phyloP scores from a whole-genome alignment of 2,329 filamentous ascomycete genomes.

The Fusarium setosum region DNA sequence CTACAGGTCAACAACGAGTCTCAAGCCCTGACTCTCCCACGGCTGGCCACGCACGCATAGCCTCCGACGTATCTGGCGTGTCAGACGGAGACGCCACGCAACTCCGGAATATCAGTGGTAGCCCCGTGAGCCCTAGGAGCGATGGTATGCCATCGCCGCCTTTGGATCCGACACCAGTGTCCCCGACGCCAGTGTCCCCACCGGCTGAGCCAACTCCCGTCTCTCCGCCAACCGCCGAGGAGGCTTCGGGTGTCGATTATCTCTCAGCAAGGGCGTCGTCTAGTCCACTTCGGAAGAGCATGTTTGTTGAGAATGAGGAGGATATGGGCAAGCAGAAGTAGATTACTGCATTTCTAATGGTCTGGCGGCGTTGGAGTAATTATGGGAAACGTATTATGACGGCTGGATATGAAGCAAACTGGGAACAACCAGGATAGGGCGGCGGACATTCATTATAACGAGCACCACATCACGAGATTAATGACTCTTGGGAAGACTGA shows the following conservation, averaged over 20 bases:
- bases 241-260: conserved; percentile 43
- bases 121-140: conserved; percentile 36
- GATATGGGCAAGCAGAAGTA: conserved; percentile 48
- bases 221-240: conserved; percentile 46
- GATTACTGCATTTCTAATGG: neutral
- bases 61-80: conserved; percentile 37
- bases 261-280: conserved; percentile 39
- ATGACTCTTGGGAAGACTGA: conserved; percentile 13
- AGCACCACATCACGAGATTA: conserved; percentile 13
- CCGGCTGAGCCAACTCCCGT: conserved; percentile 21
- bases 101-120: conserved; percentile 25
- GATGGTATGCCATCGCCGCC: conserved; percentile 27
- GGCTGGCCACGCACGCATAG: conserved; percentile 24
- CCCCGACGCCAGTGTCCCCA: conserved; percentile 38
- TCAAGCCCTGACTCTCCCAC: conserved; percentile 22
- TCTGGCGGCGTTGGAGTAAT: conserved; percentile 34
- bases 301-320: conserved; percentile 56
- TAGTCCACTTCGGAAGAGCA: conserved; percentile 51
- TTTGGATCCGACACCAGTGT: conserved; percentile 12
- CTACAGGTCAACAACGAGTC: conserved; percentile 33
- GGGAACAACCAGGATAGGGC: neutral
- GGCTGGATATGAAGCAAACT: conserved; percentile 2
- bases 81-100: conserved; percentile 35
- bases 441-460: conserved; percentile 32
- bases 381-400: neutral